Base-by-base conservation (phyloP, 2,329 filamentous ascomycete species). In the Pyricularia sp. region DNA sequence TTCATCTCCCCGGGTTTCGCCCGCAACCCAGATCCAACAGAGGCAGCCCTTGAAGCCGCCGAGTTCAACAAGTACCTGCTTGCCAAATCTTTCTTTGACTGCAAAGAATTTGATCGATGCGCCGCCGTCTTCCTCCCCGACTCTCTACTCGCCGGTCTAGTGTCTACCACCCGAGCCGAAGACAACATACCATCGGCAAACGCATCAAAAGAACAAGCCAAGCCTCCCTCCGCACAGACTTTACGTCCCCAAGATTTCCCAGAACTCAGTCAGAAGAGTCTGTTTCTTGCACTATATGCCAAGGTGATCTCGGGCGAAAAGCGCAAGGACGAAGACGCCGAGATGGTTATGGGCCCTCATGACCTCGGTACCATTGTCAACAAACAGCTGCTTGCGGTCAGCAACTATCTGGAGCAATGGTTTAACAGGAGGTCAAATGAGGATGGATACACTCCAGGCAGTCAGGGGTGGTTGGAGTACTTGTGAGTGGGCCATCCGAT, bases 261-360 rank as follows among this genome's bases (percentile, higher is more conserved):
- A 2, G 80, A 79, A 68, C 77, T 97, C 67, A 97, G 94, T 76
- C 93, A 97, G 77, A 96, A 94, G 79, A 93, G 94, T 68, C 80
- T 98, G 25, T 99, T 99, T 76, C 84, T 99, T 12, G 91, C 93
- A 0, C 82, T 98, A 4, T 99, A 99, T 75, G 92, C 95, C 64
- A 96, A 94, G 76, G 93, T 94, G 76, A 87, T 98, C 72, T 91
- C 94, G 0, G 95, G 95, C 1, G 95, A 99, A 82, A 97, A 98
- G 83, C 89, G 92, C 72, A 97, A 94, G 79, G 92, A 97, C 74
- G 95, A 99, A 78, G 94, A 98, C 69, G 93, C 92, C 26, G 95
- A 99, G 80, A 97, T 97, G 91, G 92, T 99, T 67, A 88, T 98
- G 79, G 95, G 95, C 0, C 94, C 95, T 1, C 90, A 94, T 70